Conservation (phyloP, 495 filamentous ascomycete species). For the Cudoniella acicularis region DNA sequence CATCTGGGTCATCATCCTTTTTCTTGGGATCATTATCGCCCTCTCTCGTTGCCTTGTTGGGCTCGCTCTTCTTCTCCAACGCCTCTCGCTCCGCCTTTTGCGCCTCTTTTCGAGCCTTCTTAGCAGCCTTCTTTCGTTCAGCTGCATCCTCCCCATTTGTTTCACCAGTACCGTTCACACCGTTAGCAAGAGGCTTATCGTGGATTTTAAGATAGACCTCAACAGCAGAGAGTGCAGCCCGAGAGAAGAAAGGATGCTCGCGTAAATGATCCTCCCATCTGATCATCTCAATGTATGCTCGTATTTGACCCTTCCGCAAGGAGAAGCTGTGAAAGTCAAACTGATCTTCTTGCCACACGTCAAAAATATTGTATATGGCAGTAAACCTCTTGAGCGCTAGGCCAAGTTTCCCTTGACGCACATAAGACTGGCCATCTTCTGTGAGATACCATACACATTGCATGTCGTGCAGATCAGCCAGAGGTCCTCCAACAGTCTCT, state of each 20-base stretch:
- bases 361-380: constrained; percentile 85
- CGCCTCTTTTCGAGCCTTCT: constrained; percentile 92
- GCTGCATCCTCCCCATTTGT: constrained; percentile 39
- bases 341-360: constrained; percentile 96
- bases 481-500: constrained; percentile 80
- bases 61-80: constrained; percentile 68
- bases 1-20: constrained; percentile 85
- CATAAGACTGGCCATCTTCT: constrained; percentile 88
- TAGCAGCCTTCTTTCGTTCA: constrained; percentile 87
- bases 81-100: constrained; percentile 81
- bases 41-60: constrained; percentile 51
- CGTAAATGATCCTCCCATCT: constrained; percentile 90
- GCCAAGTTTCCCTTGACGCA: constrained; percentile 75
- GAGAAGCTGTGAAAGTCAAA: constrained; percentile 99
- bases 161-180: constrained; percentile 46
- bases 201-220: constrained; percentile 74
- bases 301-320: constrained; percentile 87
- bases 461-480: constrained; percentile 95
- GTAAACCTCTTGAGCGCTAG: constrained; percentile 90
- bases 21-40: constrained; percentile 58
- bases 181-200: constrained; percentile 66
- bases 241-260: constrained; percentile 87
- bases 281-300: constrained; percentile 94
- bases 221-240: constrained; percentile 80
- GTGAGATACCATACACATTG: constrained; percentile 97